Evolutionary conservation across 352 stramenopile species (phyloP).

Genomic region (Globisporangium megalacanthum): DNA sequence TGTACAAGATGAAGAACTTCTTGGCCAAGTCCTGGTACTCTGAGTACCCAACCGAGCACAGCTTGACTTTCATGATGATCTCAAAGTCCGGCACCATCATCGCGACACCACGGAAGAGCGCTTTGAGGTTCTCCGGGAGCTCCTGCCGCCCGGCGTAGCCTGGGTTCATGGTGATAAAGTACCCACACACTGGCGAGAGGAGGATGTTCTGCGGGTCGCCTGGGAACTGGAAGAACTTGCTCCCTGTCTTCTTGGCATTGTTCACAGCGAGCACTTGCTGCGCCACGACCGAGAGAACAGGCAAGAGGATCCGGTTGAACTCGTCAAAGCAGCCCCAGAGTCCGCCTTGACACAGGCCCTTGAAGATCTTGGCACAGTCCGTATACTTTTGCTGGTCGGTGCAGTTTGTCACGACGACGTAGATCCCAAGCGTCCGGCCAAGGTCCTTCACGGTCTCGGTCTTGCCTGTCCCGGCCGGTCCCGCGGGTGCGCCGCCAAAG

Average conservation of each 20-base stretch:
- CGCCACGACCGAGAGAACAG: conserved; percentile 95
- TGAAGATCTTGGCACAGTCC: conserved; percentile 98
- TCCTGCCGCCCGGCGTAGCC: conserved; percentile 97
- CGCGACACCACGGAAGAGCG: conserved; percentile 85
- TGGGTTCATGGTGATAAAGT: conserved; percentile 99
- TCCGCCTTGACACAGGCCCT: conserved; percentile 94
- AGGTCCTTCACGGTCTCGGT: conserved; percentile 98
- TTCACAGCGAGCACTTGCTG: conserved; percentile 98
- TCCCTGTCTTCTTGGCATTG: conserved; percentile 96
- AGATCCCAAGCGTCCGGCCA: conserved; percentile 92
- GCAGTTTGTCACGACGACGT: conserved; percentile 97
- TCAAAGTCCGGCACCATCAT: conserved; percentile 93
- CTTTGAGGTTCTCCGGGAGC: conserved; percentile 98
- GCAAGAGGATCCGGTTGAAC: conserved; percentile 97
- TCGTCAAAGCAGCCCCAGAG: conserved; percentile 98
- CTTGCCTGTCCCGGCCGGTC: conserved; percentile 94
- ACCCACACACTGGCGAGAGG: conserved; percentile 93
- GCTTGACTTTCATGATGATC: conserved; percentile 96
- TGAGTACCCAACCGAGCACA: conserved; percentile 92
- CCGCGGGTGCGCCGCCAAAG: conserved; percentile 94
- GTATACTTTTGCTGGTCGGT: conserved; percentile 97
- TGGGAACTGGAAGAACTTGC: conserved; percentile 96
- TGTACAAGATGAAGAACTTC: conserved; percentile 92
- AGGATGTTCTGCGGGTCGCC: conserved; percentile 97
- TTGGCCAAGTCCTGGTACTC: conserved; percentile 90